Evolutionary conservation across 2,329 filamentous ascomycete species (phyloP).

Genomic region (Immersiporthe knoxdaviesiana): DNA sequence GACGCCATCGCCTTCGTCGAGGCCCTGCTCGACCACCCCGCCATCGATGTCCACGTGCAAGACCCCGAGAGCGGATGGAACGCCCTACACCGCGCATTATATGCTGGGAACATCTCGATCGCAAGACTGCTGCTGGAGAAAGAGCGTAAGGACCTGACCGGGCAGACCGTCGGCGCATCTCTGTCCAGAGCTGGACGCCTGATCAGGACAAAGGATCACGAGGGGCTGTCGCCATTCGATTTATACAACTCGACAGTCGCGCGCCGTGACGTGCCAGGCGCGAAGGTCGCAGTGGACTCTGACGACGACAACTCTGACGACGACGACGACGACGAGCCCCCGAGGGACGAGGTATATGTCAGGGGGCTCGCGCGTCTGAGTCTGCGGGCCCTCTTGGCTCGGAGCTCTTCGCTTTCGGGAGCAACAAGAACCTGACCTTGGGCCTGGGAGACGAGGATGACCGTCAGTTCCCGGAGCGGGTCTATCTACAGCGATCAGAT

Average conservation of each 20-base stretch:
- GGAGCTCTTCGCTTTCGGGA: constrained; percentile 92
- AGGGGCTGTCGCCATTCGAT: constrained; percentile 93
- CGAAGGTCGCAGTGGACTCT: constrained; percentile 44
- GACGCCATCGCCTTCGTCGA: constrained; percentile 75
- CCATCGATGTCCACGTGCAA: constrained; percentile 82
- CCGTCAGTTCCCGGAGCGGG: constrained; percentile 87
- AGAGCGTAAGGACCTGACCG: constrained; percentile 67
- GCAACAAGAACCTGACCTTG: constrained; percentile 91
- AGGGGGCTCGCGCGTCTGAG: constrained; percentile 27
- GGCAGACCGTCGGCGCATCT: constrained; percentile 62
- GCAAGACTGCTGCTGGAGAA: constrained; percentile 80
- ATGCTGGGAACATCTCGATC: constrained; percentile 85
- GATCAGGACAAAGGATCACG: constrained; percentile 93
- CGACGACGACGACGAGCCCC: constrained; percentile 48
- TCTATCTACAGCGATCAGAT: constrained; percentile 75
- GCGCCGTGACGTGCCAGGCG: constrained; percentile 64
- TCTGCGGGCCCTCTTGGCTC: constrained; percentile 57
- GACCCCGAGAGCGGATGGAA: constrained; percentile 97
- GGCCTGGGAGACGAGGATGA: constrained; percentile 97
- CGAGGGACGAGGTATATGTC: constrained; percentile 60
- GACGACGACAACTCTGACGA: constrained; percentile 57
- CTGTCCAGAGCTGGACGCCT: constrained; percentile 70
- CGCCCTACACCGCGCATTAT: constrained; percentile 85
- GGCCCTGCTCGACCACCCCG: constrained; percentile 78
- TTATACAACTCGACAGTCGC: constrained; percentile 87